Evolutionary conservation across 805 yeast species (phyloP), one percentile per base, ranked within the genome.

Genomic region (Priceomyces medius): DNA sequence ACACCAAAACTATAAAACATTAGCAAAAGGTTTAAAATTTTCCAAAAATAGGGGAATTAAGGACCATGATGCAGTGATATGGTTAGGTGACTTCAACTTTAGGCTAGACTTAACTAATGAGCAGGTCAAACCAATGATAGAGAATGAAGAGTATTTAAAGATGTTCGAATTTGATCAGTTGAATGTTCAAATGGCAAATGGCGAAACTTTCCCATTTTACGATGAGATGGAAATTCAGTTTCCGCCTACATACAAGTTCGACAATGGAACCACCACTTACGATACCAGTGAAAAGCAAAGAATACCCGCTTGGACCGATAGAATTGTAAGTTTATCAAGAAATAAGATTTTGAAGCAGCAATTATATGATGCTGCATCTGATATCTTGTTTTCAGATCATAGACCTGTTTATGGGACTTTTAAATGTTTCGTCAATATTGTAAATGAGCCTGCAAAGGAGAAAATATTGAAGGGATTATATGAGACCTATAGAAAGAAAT

Each of bases 31-130:
- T 4, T 69, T 85, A 21, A 68, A 80, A 43, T 86, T 86, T 56
- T 73, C 80, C n/a, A 74, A 63, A 48, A 74, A 76, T 48, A 54
- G 63, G 26, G 44, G 59, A 41, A 58, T 61, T 12, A 76, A 76
- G 48, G 91, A 88, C 54, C 97, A 89, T 59, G 97, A 91, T 55
- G 79, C 81, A 29, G 83, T 88, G 6, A 72, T 93, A 16, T 93
- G 99, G 99, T 64, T 91, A 35, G 99, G 99, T 17, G 99, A 93
- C 58, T 77, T 91, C 60, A 93, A 93, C 58, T 93, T 86, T 61
- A 73, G 99, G 51, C 79, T 91, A 23, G 66, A 73, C 1, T 62
- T 86, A 38, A 69, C 85, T 0, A 88, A 85, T 55, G 96, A 88
- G 20, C 80, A 80, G 36, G 95, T 85, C 6, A 75, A 95, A 48